Evolutionary conservation across 2,329 filamentous ascomycete genomes (phyloP), one percentile per base, ranked within the genome.

Genomic region (Colletotrichum sp.): DNA sequence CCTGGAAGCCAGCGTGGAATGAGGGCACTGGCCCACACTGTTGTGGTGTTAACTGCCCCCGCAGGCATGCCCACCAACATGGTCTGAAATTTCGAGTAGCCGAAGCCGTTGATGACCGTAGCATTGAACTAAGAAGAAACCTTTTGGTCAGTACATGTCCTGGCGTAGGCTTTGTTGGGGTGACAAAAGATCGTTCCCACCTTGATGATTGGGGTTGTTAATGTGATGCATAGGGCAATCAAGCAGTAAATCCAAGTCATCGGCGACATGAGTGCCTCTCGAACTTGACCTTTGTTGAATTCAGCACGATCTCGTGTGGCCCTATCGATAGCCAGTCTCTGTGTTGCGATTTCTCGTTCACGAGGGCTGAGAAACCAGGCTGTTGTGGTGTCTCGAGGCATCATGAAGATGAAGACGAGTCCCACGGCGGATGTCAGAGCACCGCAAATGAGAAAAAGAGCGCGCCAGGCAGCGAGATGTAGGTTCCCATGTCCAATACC

Each of bases 181-280:
- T 21, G 43, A n/a, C n/a, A 48, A 52, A 24, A 21, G 43, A 7
- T 9, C 38, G 9, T 3, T 16, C n/a, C 28, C 43, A 78, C 78
- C 66, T 79, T 79, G 13, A 80, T 58, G 24, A 80, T 77, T 24
- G 78, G 78, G 12, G 75, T 79, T 16, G 77, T 71, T 21, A 81
- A 30, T 6, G 78, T 78, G 28, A 80, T 73, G 52, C 73, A 78
- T 7, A 80, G 64, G 5, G 77, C 80, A 75, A 80, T 79, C 76
- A 76, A 28, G 32, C 73, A 13, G 76, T 62, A 77, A 71, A 81
- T 71, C 73, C 64, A 65, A n/a, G 73, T 76, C 58, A 36, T 34
- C 4, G 73, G 79, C 6, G 65, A 70, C 6, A 7, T 48, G 12
- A 80, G 56, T 1, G 79, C 76, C 69, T 82, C 80, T 43, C 38